Evolutionary conservation across 2,329 filamentous ascomycete species (phyloP), one percentile per base, ranked within the genome.

Genomic region (Phialophora chinensis): DNA sequence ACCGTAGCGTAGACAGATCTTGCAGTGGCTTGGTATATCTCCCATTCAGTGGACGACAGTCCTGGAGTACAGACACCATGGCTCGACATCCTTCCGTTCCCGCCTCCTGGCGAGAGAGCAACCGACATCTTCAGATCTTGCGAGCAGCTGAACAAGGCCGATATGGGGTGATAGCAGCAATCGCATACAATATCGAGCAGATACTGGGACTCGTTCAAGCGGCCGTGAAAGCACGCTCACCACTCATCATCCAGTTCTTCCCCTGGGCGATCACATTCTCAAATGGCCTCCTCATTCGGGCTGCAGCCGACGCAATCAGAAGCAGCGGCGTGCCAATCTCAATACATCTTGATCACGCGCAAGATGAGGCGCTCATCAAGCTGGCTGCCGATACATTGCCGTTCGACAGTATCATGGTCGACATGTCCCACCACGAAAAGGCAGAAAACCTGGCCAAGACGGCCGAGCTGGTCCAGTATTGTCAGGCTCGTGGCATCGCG

Each of bases 371-470:
- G 4, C 49, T n/a, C 10, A 52, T 52, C 23, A 4, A 5, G 4
- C 56, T 50, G 38, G 87, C 72, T 86, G 85, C 1, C 85, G 85
- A 1, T 86, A 23, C 8, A 17, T 4, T 33, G 23, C 27, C 53
- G 31, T 67, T 91, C 71, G 89, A 91, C 76, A 86, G 84, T 68
- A 90, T 91, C 74, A 91, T 92, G 89, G 86, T 91, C 0, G 90
- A 92, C 77, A 91, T 91, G 89, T 86, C 83, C 66, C 89, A 91
- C 74, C 87, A 89, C 73, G 88, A 90, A 71, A 87, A 87, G 71
- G 87, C 84, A 62, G 88, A 91, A 78, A 91, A 91, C 73, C 79
- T 92, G 42, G 79, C 82, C 2, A 82, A 85, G 74, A 91, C 89
- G 25, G 80, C 80, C 58, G 86, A 90, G 70, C 78, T 91, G 57